Base-by-base conservation (phyloP, 83 land plant genomes). In the Picea mariana region DNA sequence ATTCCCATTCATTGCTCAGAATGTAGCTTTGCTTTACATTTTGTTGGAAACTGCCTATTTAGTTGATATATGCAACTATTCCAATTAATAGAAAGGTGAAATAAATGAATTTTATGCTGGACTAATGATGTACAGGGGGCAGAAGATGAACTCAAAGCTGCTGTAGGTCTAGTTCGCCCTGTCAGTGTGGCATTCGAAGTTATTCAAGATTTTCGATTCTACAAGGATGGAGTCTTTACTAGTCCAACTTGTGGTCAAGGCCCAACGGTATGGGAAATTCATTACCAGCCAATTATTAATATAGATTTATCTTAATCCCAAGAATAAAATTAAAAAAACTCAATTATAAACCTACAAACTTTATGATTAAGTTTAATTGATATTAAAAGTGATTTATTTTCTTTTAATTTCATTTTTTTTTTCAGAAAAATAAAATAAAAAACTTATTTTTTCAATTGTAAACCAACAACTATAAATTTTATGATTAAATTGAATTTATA, bases 151-250 rank as follows among this genome's bases (percentile, higher is more conserved):
- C 78, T 97, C 52, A 91, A 94, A 84, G 89, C 95, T 80, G 99
- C 98, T 13, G 99, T 97, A 16, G 99, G 82, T n/a, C 21, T 88
- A 7, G 89, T 87, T 84, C 91, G 97, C 47, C 99, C 98, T 24
- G 99, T 97, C 21, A 95, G 98, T 88, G 94, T 97, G 71, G 98
- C 98, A 44, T 97, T 95, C 87, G 81, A 97, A 87, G 98, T 95
- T 20, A 86, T 90, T 3, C 27, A 81, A 13, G 90, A 77, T 21
- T 97, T 97, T 82, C 85, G 89, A 66, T 86, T 92, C 23, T 97
- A 95, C 90, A 88, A 85, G 44, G 73, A 69, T 24, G 99, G 99
- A 42, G 99, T 97, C 76, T 97, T 78, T 87, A 88, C 94, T 62
- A 94, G 94, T 61, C 62, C 81, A 1, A 58, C 66, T 23, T 97